Base-by-base conservation (phyloP, 306 rosid genomes). In the Chamaecrista fasciculata region DNA sequence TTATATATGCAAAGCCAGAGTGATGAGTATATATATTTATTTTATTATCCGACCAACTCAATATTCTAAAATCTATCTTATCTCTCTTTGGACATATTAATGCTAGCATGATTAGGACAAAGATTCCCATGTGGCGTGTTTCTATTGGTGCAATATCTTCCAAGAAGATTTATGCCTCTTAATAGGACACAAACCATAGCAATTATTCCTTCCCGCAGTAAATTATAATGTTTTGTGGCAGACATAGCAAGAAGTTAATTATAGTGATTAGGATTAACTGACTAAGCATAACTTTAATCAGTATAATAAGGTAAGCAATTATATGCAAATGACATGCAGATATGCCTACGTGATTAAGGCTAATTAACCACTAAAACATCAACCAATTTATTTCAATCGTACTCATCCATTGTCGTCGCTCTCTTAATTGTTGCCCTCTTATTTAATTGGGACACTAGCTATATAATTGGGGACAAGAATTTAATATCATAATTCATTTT, bases 101-200 rank as follows among this genome's bases (percentile, higher is more conserved):
- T 81, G 78, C 62, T 69, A 52, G 77, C 82, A 52, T 76, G 51
- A 79, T 68, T 71, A 78, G 18, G 47, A 47, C 62, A 73, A 66
- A 72, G 52, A 67, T 50, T 82, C 26, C 74, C 75, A 34, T 59
- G 58, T 81, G 88, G 64, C 88, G 19, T 33, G 11, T 31, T 33
- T 18, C 34, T 69, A 85, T 61, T 83, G 86, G 81, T 16, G 2
- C 16, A 83, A 50, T 82, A 90, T 90, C 96, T 87, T 78, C 74
- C 63, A 2, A 14, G 64, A 86, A 83, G 87, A 90, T 84, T 80
- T 82, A 36, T 83, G 80, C 78, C 69, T 78, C 80, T 66, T 9
- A 71, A 71, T 63, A 43, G 76, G 75, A 60, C 66, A 56, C 85
- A 82, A 67, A 11, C 53, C 72, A 58, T 31, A 28, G 76, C 74